Evolutionary conservation across 176 grass and related monocot species (phyloP).

Genomic region (Poa pratensis): DNA sequence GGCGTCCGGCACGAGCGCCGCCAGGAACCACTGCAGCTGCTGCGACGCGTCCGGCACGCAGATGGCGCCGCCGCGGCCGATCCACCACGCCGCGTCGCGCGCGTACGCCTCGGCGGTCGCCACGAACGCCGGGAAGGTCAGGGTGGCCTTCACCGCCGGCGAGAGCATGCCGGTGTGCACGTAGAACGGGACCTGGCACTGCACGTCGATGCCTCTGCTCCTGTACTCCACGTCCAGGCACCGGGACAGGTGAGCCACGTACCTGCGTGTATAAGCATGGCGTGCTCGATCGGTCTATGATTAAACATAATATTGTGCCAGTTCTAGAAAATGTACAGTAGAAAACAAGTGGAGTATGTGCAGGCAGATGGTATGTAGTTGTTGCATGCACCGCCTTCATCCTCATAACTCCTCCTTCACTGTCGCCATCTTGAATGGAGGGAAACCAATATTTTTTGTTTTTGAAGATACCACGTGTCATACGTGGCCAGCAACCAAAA

Average conservation of each 20-base stretch:
- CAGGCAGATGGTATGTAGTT: too few species aligned
- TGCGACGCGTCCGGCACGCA: conserved; percentile 48
- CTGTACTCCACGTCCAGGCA: conserved; percentile 55
- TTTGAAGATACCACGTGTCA: too few species aligned
- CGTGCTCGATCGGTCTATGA: too few species aligned
- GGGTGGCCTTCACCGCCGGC: background rate
- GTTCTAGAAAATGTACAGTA: too few species aligned
- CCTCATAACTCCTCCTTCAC: too few species aligned
- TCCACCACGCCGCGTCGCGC: conserved; percentile 43
- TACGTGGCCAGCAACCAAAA: too few species aligned
- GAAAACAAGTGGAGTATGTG: too few species aligned
- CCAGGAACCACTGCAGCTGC: conserved; percentile 55
- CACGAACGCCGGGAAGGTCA: conserved; percentile 33
- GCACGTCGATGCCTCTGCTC: conserved; percentile 55
- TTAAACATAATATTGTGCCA: too few species aligned
- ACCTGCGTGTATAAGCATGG: conserved; percentile 4
- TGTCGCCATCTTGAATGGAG: too few species aligned
- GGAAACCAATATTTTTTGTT: too few species aligned
- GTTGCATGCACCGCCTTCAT: too few species aligned
- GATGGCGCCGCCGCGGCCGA: conserved; percentile 50
- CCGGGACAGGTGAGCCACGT: conserved; percentile 39
- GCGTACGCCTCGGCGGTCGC: conserved; percentile 52
- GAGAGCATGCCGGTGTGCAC: conserved; percentile 50
- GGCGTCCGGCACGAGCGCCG: conserved; percentile 46
- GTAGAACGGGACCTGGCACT: conserved; percentile 42